These are phyloP conservation scores for Plasmodium inui DNA, from an alignment of 169 alveolate genomes.

Conservation along the genomic window DNA sequence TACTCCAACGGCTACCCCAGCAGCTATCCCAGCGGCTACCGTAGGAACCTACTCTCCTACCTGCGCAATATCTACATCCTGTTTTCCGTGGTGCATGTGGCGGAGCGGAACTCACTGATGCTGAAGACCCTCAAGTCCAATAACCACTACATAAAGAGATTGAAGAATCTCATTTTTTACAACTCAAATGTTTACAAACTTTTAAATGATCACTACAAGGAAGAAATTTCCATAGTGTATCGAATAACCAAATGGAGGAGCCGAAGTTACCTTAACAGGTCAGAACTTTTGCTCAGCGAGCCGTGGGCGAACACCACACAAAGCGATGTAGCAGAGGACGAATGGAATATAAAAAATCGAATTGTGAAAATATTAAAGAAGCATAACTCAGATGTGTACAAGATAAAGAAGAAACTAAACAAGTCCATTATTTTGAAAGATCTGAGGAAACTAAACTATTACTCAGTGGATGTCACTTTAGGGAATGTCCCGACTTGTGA, in stretches of 20 bases:
- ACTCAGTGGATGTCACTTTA: not conserved
- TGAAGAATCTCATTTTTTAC: constrained; percentile 50
- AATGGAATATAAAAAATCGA: not conserved
- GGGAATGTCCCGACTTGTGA: not conserved
- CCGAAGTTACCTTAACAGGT: constrained; percentile 23
- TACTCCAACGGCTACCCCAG: not conserved
- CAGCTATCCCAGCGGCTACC: not conserved
- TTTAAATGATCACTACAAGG: constrained; percentile 34
- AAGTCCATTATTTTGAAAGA: constrained; percentile 48
- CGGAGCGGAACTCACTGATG: constrained; percentile 42
- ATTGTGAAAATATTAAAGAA: constrained; percentile 30
- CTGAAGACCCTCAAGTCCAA: constrained; percentile 15
- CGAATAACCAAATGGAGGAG: constrained; percentile 52
- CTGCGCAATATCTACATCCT: constrained; percentile 22
- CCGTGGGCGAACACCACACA: not conserved
- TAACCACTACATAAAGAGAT: constrained; percentile 36
- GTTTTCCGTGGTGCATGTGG: constrained; percentile 45
- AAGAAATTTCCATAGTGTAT: constrained; percentile 39
- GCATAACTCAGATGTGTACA: constrained; percentile 45
- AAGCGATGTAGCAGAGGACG: not conserved
- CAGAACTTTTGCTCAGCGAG: constrained; percentile 22
- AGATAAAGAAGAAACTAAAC: constrained; percentile 45
- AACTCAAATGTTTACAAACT: constrained; percentile 48
- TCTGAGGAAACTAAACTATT: constrained; percentile 24
- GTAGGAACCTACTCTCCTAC: constrained; percentile 15